phyloP scores from a whole-genome alignment of 306 rosid genomes.

The Quercus rubra region DNA sequence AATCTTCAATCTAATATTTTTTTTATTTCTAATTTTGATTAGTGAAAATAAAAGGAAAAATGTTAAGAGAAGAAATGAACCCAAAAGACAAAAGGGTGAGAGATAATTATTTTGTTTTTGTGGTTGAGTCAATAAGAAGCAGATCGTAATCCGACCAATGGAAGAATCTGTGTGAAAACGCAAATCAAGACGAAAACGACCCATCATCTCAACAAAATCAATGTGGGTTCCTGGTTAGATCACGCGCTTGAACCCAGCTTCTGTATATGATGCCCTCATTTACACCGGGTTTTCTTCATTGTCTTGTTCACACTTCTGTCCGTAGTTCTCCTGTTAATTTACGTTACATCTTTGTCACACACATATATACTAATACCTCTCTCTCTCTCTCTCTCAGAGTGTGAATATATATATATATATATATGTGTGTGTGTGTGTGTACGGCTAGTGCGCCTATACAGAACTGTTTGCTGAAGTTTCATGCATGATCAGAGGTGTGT shows the following conservation, averaged over 20 bases:
- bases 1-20: too few species aligned
- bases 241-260: constrained; percentile 43
- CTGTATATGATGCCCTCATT: constrained; percentile 30
- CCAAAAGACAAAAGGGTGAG: not conserved
- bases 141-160: constrained; percentile 43
- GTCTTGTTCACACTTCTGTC: constrained; percentile 43
- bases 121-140: not conserved
- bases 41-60: not conserved
- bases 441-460: constrained; percentile 47
- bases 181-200: constrained; percentile 79
- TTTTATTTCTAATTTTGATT: not conserved
- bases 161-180: constrained; percentile 45
- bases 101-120: not conserved
- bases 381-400: constrained; percentile 26
- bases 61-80: not conserved
- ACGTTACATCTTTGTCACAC: constrained; percentile 72
- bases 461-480: constrained; percentile 68
- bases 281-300: constrained; percentile 30
- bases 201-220: constrained; percentile 47
- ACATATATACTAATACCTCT: constrained; percentile 8
- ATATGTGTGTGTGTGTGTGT: not conserved
- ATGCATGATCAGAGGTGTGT: constrained; percentile 44
- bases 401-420: constrained; percentile 26
- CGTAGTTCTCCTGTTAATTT: constrained; percentile 42
- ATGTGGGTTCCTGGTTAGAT: constrained; percentile 44